A percentile compares a stretch with the other conserved stretches of the same genome.
phyloP scores from a whole-genome alignment of 2,329 filamentous ascomycete species.

The Fusarium penzigii region DNA sequence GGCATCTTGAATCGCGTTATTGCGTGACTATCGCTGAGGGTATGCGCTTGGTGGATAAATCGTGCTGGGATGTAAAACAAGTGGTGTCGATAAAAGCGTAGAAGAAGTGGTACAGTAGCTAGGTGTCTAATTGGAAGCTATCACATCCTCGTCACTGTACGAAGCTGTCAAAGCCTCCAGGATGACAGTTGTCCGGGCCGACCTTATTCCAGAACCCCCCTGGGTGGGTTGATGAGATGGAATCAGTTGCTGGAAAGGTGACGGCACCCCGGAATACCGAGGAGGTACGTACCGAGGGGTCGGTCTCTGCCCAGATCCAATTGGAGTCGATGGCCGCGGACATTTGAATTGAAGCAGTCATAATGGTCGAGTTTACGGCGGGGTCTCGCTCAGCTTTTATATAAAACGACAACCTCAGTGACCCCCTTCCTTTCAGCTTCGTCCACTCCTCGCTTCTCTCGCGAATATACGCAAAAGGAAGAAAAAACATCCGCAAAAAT shows the following conservation, averaged over 20 bases:
- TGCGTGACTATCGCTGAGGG: background rate
- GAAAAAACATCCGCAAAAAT: conserved; percentile 46
- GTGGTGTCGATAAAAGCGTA: too few relatives aligned
- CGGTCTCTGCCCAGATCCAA: conserved; percentile 6
- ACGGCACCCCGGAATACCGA: background rate
- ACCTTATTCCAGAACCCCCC: conserved; percentile 15
- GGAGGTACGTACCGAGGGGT: background rate
- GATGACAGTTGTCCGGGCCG: conserved; percentile 31
- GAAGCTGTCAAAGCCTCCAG: conserved; percentile 5
- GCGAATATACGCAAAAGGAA: conserved; percentile 4
- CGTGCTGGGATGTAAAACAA: too few relatives aligned
- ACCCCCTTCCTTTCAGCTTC: background rate
- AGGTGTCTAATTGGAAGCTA: conserved; percentile 11
- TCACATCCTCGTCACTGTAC: conserved; percentile 3
- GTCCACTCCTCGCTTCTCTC: conserved; percentile 4
- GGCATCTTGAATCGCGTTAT: conserved; percentile 51
- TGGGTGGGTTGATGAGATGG: conserved; percentile 8
- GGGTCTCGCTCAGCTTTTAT: conserved; percentile 3
- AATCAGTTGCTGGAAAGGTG: conserved; percentile 2
- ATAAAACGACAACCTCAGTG: too few relatives aligned
- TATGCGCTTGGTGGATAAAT: background rate
- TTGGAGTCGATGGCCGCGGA: background rate
- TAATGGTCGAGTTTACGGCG: conserved; percentile 10
- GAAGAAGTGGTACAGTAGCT: background rate
- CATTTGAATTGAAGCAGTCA: background rate